phyloP scores from a whole-genome alignment of 192 early-diverging fungal species.

The Dispira simplex region DNA sequence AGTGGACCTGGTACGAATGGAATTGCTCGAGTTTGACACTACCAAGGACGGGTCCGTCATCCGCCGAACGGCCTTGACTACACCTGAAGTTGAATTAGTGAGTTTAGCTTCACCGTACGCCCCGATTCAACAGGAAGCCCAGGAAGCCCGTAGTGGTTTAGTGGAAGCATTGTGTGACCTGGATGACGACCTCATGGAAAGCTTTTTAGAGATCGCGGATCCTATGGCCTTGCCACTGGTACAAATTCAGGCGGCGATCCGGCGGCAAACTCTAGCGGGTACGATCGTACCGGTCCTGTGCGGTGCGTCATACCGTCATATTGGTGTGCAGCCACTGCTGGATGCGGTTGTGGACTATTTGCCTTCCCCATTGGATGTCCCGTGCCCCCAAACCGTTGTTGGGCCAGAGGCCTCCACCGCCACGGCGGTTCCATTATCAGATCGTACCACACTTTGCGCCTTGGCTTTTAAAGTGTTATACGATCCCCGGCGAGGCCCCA shows the following conservation, averaged over 20 bases:
- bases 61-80: conserved; percentile 17
- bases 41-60: conserved; percentile 29
- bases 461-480: conserved; percentile 90
- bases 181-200: conserved; percentile 72
- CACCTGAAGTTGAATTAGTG: conserved; percentile 4
- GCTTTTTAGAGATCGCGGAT: conserved; percentile 68
- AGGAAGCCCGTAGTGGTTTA: conserved; percentile 38
- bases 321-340: conserved; percentile 86
- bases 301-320: conserved; percentile 75
- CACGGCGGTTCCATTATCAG: conserved; percentile 14
- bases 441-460: conserved; percentile 43
- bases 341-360: conserved; percentile 79
- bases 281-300: conserved; percentile 70
- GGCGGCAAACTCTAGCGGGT: conserved; percentile 50
- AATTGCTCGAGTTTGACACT: conserved; percentile 40
- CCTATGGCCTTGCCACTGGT: conserved; percentile 44
- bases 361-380: conserved; percentile 61
- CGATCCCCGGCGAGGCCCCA: conserved; percentile 67
- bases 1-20: conserved; percentile 63
- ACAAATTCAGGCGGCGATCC: conserved; percentile 47
- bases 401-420: conserved; percentile 14
- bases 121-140: background rate
- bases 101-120: conserved; percentile 12
- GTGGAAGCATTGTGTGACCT: conserved; percentile 73
- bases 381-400: conserved; percentile 34